Evolutionary conservation across 2,329 filamentous ascomycete genomes (phyloP).

Genomic region (Alternaria sp.): DNA sequence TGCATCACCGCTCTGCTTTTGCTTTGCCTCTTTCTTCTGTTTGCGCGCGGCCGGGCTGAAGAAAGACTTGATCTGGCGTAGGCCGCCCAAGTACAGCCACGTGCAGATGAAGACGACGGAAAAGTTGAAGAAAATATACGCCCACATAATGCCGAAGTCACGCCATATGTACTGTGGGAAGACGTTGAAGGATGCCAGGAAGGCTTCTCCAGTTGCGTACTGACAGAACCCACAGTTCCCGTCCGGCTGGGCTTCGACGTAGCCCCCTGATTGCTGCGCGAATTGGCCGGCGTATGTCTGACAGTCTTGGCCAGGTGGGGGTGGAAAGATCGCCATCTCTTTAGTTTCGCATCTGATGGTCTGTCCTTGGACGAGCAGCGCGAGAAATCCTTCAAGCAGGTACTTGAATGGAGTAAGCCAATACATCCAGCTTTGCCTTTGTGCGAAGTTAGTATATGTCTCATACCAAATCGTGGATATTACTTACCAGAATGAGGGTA

Average conservation of each 20-base stretch:
- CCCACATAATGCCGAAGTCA: conserved; percentile 62
- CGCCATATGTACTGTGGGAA: conserved; percentile 68
- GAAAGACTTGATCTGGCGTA: conserved; percentile 42
- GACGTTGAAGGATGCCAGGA: conserved; percentile 63
- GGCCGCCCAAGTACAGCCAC: conserved; percentile 60
- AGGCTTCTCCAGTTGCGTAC: conserved; percentile 66
- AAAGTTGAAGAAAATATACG: conserved; percentile 71
- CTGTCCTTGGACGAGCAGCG: conserved; percentile 60
- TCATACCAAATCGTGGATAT: rapidly evolving
- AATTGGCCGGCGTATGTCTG: conserved; percentile 64
- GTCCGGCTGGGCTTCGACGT: conserved; percentile 62
- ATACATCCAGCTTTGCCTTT: conserved; percentile 53
- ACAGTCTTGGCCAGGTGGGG: conserved; percentile 67
- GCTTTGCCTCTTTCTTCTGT: conserved; percentile 40
- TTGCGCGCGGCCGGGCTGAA: conserved; percentile 45
- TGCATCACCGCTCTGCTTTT: conserved; percentile 30
- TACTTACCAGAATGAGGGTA: conserved; percentile 66
- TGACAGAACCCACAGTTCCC: conserved; percentile 71
- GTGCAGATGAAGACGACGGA: conserved; percentile 58
- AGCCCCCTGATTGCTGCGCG: conserved; percentile 63
- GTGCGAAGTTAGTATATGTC: not conserved
- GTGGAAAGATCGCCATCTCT: conserved; percentile 66
- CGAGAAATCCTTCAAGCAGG: conserved; percentile 67
- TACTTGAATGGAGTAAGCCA: conserved; percentile 72
- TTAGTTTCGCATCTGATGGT: conserved; percentile 61